phyloP scores from a whole-genome alignment of 2,329 filamentous ascomycete genomes.

The Juglanconis sp. region DNA sequence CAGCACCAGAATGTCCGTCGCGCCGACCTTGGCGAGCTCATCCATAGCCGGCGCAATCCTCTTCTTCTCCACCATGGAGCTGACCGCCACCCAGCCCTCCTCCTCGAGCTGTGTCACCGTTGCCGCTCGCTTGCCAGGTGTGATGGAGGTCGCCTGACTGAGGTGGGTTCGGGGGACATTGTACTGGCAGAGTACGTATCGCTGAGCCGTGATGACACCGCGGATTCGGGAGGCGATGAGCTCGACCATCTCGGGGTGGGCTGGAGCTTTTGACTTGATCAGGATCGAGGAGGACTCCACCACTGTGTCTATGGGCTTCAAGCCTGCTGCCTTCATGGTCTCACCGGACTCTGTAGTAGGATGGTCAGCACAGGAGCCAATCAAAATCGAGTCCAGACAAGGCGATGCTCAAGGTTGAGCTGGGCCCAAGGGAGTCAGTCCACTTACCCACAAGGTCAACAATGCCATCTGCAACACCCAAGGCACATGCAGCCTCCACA shows the following conservation, averaged over 20 bases:
- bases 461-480: conserved; percentile 94
- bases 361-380: background rate
- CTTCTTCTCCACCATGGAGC: conserved; percentile 88
- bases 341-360: conserved; percentile 77
- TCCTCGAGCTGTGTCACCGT: conserved; percentile 88
- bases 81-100: conserved; percentile 90
- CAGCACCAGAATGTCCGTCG: conserved; percentile 79
- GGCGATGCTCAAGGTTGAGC: too few relatives aligned
- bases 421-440: background rate
- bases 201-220: conserved; percentile 93
- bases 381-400: too few relatives aligned
- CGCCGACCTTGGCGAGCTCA: conserved; percentile 70
- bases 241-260: conserved; percentile 75
- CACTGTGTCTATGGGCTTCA: conserved; percentile 93
- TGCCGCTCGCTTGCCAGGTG: conserved; percentile 88
- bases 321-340: conserved; percentile 93
- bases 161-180: conserved; percentile 77
- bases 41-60: conserved; percentile 85
- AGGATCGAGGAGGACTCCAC: conserved; percentile 83
- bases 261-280: conserved; percentile 83
- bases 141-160: conserved; percentile 67
- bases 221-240: conserved; percentile 83
- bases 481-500: conserved; percentile 92
- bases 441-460: conserved; percentile 90
- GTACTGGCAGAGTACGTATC: conserved; percentile 93